phyloP scores from a whole-genome alignment of 176 grass and related monocot genomes.

The Aegilops umbellulata region DNA sequence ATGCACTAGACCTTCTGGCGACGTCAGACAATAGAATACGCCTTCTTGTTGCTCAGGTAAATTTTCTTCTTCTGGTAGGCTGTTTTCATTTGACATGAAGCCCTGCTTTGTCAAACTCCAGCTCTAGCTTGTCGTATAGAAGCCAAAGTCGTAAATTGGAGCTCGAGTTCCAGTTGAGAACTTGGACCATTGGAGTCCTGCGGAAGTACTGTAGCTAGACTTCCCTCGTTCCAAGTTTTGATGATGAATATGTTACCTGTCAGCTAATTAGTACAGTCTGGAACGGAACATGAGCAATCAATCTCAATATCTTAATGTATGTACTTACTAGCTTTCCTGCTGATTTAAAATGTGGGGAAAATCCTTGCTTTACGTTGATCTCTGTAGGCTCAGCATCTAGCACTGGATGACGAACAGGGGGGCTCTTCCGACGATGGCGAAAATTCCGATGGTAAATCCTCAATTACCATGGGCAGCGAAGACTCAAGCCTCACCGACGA shows the following conservation, averaged over 20 bases:
- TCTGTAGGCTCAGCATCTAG: slow-evolving; percentile 80
- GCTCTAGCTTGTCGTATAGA: background rate
- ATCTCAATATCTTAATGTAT: background rate
- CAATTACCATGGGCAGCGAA: slow-evolving; percentile 40
- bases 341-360: background rate
- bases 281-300: background rate
- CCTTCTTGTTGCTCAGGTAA: slow-evolving; percentile 90
- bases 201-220: background rate
- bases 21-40: slow-evolving; percentile 84
- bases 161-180: background rate
- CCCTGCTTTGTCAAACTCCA: background rate
- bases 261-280: background rate
- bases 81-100: slow-evolving; percentile 1
- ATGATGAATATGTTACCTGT: background rate
- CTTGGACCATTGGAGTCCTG: background rate
- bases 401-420: slow-evolving; percentile 55
- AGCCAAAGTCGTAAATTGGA: background rate
- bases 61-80: background rate
- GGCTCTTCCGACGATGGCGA: slow-evolving; percentile 42
- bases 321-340: background rate
- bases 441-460: slow-evolving; percentile 47
- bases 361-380: background rate
- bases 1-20: slow-evolving; percentile 67
- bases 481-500: slow-evolving; percentile 43
- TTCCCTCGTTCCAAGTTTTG: background rate